These are phyloP conservation scores for Arthrinium phaeospermum DNA, from an alignment of 2,329 filamentous ascomycete genomes.

Conservation along the genomic window DNA sequence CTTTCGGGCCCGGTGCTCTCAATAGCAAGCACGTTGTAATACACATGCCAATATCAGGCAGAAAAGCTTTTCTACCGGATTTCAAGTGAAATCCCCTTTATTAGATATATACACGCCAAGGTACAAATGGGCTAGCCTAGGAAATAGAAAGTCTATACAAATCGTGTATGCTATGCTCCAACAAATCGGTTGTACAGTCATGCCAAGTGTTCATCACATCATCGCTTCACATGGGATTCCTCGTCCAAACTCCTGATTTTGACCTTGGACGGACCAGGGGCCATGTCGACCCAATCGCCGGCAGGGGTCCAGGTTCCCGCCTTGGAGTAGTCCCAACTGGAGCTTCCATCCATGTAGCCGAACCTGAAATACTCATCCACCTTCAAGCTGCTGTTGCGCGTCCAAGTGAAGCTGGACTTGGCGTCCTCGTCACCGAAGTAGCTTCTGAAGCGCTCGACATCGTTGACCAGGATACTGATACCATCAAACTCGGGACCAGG, in stretches of 20 bases:
- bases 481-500: slow-evolving; percentile 68
- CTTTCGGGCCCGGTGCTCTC: no score
- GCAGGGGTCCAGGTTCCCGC: slow-evolving; percentile 72
- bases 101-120: not conserved
- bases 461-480: slow-evolving; percentile 81
- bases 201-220: not conserved
- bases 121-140: not conserved
- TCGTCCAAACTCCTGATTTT: slow-evolving; percentile 33
- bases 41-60: not conserved
- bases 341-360: slow-evolving; percentile 71
- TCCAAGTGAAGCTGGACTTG: slow-evolving; percentile 62
- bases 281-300: slow-evolving; percentile 71
- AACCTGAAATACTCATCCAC: slow-evolving; percentile 79
- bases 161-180: not conserved
- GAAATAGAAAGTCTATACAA: not conserved
- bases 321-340: slow-evolving; percentile 73
- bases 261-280: slow-evolving; percentile 61
- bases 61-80: not conserved
- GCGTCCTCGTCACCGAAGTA: slow-evolving; percentile 66
- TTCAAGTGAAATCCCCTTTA: not conserved
- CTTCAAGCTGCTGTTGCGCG: slow-evolving; percentile 49
- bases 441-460: slow-evolving; percentile 79
- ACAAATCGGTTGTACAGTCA: not conserved
- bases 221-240: slow-evolving; percentile 18
- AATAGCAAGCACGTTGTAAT: no score